Evolutionary conservation across 1,284 basidiomycete genomes (phyloP), one percentile per base, ranked within the genome.

Genomic region (Omphalotus olearius): DNA sequence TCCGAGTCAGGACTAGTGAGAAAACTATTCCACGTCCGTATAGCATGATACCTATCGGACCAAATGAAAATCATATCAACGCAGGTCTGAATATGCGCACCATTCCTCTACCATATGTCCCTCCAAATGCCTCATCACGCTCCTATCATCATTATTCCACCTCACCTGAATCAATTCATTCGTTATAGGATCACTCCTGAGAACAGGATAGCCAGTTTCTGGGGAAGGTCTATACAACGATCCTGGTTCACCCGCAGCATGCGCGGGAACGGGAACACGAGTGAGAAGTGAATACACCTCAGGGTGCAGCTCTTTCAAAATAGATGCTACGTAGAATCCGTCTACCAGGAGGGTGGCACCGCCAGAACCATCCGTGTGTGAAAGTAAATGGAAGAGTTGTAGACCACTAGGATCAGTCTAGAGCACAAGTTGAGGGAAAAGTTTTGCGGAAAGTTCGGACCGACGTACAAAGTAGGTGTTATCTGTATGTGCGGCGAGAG

Each of bases 141-240:
- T 93, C 44, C 96, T 74, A 66, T 99, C 96, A 60, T 96, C 91
- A 56, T 94, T 96, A 65, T 98, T 99, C 91, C 94, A 98, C 39
- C 95, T 71, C 11, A 98, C 86, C 57, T 92, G 85, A 1, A 76
- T 67, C 0, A 98, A 75, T 50, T 85, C 80, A 0, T 84, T 84
- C 4, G 77, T 77, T 2, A 67, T 54, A 0, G 66, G 59, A 55
- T 91, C 83, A 61, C 93, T 88, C n/a, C 75, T 72, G 0, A 91
- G 68, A 0, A 89, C 75, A 0, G 93, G 88, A 54, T 83, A 84
- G 1, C 86, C 84, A 11, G 70, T 66, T 2, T 66, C 66, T 5
- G 78, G 83, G 44, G 69, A 75, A 0, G 89, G 87, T 2, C 76
- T 75, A 58, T 91, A 88, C 3, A 93, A 62, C 0, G 75, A 74